Evolutionary conservation across 2,329 filamentous ascomycete genomes (phyloP).

Genomic region (Monosporascus sp.): DNA sequence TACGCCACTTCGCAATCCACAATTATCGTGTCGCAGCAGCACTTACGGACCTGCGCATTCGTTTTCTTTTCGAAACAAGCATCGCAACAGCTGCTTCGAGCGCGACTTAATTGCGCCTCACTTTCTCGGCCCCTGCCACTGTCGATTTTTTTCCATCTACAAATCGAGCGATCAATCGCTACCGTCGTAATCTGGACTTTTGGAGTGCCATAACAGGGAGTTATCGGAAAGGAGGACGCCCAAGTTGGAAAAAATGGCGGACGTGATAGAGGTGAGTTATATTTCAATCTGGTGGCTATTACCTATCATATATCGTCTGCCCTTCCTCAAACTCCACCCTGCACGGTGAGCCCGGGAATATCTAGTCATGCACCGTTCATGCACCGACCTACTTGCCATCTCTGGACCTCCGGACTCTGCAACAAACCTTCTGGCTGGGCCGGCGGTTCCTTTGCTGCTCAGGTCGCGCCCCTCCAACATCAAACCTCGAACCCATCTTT

Average conservation of each 20-base stretch:
- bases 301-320: too few species aligned
- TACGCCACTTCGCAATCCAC: not conserved
- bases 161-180: not conserved
- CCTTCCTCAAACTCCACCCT: too few species aligned
- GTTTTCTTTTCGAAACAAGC: not conserved
- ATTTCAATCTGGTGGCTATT: not conserved
- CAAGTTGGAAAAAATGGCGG: slow-evolving; percentile 9
- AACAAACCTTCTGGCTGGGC: too few species aligned
- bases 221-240: not conserved
- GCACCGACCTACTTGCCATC: too few species aligned
- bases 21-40: not conserved
- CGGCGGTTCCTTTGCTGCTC: too few species aligned
- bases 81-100: not conserved
- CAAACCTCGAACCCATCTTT: too few species aligned
- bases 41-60: not conserved
- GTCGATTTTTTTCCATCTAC: not conserved
- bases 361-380: too few species aligned
- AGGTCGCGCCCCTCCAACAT: too few species aligned
- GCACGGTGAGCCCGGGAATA: too few species aligned
- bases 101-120: too few species aligned
- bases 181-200: not conserved
- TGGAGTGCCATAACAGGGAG: not conserved
- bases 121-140: too few species aligned
- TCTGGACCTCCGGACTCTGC: too few species aligned
- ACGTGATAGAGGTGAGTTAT: slow-evolving; percentile 12